A percentile compares a stretch with the other conserved stretches of the same genome.
Conservation (phyloP, 768 basidiomycete species). For the Stropharia rugosoannulata region DNA sequence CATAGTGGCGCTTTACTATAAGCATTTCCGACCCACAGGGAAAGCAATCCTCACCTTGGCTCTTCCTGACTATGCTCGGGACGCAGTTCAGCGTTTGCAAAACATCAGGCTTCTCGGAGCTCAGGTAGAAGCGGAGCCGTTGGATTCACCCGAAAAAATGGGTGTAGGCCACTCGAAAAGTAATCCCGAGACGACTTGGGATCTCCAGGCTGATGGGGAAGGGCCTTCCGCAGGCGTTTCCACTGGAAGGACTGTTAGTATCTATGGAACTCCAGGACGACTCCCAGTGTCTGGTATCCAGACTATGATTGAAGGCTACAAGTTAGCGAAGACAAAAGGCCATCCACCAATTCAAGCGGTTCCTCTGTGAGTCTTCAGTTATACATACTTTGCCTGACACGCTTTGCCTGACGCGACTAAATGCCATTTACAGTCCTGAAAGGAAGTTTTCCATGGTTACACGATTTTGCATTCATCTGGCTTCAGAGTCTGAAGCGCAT, state of each 20-base stretch:
- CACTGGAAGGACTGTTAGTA: conserved; percentile 51
- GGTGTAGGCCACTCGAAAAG: background rate
- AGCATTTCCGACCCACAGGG: conserved; percentile 58
- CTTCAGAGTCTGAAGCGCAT: conserved; percentile 65
- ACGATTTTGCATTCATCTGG: conserved; percentile 55
- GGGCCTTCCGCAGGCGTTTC: conserved; percentile 57
- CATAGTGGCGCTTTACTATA: conserved; percentile 60
- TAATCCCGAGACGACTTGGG: background rate
- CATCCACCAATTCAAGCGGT: conserved; percentile 43
- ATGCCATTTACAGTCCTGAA: conserved; percentile 26
- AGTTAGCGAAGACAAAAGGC: conserved; percentile 35
- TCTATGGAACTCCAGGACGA: conserved; percentile 62
- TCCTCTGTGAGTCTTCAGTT: conserved; percentile 39
- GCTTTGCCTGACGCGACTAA: background rate
- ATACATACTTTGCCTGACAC: background rate
- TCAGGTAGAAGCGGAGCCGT: conserved; percentile 33
- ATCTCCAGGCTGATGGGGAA: conserved; percentile 24
- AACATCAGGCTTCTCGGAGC: conserved; percentile 46
- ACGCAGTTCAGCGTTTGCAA: conserved; percentile 41
- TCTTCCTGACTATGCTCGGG: conserved; percentile 40
- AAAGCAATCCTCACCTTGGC: conserved; percentile 57
- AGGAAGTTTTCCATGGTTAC: conserved; percentile 44
- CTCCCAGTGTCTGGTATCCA: conserved; percentile 33
- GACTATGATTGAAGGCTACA: conserved; percentile 40
- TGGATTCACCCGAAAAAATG: conserved; percentile 4